Base-by-base conservation (phyloP, 2,329 filamentous ascomycete genomes). In the Diaporthe nobilis region DNA sequence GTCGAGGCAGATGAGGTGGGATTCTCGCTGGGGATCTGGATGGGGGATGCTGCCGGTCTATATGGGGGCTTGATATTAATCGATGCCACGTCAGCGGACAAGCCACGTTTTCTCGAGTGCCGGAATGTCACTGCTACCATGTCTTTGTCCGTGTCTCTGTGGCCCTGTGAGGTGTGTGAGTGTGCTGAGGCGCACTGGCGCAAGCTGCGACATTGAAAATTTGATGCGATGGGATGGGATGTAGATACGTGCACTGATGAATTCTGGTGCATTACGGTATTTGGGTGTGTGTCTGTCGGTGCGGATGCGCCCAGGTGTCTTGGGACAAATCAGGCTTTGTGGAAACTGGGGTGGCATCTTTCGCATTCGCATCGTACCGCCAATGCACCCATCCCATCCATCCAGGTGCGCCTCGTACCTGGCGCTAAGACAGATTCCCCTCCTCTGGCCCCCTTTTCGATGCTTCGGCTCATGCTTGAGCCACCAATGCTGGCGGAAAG, bases 71-170 rank as follows among this genome's bases (percentile, higher is more conserved):
- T 12, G 28, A 31, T 70, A 70, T 70, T 31, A 42, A 42, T 68
- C 47, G 28, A 70, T 70, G 65, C 65, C 65, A 70, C 65, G 65
- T 70, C 65, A 70, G 65, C 65, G 65, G 49, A 42, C 65, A 42
- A 55, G 65, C 65, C 65, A 70, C 65, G 65, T 70, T 70, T 55
- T 53, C 47, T 55, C 34, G 65, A 55, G 37, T 42, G 49, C 25
- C 47, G 65, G 65, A 70, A 70, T 55, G 49, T 70, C 12, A 70
- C 65, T 42, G 42, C 28, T 39, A 55, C 65, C 22, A 47, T 53
- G 61, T 7, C 28, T 67, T 42, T 17, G 60, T 25, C 7, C 7
- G 61, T 34, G 44, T 22, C 60, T 42, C 6, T 20, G 17, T 37
- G 4, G 34, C 13, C 8, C 17, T 42, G 22, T 25, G 34, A 25